These are phyloP conservation scores for Hylodesmum podocarpum DNA, from an alignment of 306 rosid genomes.

Conservation along the genomic window DNA sequence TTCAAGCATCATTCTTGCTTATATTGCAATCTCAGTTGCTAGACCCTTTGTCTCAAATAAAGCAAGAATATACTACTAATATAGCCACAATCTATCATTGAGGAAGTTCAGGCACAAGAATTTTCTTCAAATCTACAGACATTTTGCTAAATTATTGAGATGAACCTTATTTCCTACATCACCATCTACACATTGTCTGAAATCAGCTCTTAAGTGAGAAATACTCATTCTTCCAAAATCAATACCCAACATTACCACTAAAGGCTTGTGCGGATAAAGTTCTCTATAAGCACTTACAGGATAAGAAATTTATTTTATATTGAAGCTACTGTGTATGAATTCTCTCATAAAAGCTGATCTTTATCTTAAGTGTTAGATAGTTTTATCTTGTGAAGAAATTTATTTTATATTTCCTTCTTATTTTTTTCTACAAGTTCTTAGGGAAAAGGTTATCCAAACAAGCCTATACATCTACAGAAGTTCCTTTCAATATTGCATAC, in stretches of 20 bases:
- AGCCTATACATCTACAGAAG: neutral
- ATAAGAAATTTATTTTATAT: too few species aligned
- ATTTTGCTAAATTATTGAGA: neutral
- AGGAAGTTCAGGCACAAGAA: neutral
- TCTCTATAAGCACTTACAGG: too few species aligned
- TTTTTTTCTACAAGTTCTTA: too few species aligned
- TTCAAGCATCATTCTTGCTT: neutral
- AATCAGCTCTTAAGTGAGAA: neutral
- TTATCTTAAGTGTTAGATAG: too few species aligned
- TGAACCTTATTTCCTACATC: neutral
- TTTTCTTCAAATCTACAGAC: neutral
- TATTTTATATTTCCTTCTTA: too few species aligned
- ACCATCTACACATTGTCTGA: neutral
- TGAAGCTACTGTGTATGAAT: too few species aligned
- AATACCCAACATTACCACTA: neutral
- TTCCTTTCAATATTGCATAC: neutral
- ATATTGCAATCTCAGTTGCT: neutral
- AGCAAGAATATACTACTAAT: neutral
- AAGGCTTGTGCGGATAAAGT: too few species aligned
- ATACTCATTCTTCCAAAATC: neutral
- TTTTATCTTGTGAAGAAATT: too few species aligned
- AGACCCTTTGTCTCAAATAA: neutral
- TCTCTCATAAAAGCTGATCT: too few species aligned
- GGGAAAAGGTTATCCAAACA: too few species aligned
- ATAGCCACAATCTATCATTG: neutral